Evolutionary conservation across 2,329 filamentous ascomycete species (phyloP).

Genomic region (Xylaria sp.): DNA sequence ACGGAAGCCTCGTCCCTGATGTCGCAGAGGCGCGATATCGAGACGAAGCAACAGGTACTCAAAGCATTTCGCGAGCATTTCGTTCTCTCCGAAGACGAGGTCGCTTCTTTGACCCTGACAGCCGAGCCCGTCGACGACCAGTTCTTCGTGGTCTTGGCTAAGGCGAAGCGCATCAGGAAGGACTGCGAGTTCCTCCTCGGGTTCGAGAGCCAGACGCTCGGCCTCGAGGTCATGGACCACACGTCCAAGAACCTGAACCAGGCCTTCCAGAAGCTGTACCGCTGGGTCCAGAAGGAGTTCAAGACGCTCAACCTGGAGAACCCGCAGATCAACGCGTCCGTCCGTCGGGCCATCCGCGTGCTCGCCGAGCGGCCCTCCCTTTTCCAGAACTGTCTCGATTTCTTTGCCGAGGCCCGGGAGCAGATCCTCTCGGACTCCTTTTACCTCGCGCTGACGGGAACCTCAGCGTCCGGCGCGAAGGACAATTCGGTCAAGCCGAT

Average conservation of each 20-base stretch:
- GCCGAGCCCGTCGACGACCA: slow-evolving; percentile 81
- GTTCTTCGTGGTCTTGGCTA: slow-evolving; percentile 78
- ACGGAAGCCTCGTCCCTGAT: slow-evolving; percentile 77
- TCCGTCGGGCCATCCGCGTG: slow-evolving; percentile 81
- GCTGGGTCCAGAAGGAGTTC: slow-evolving; percentile 93
- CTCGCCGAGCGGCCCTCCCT: slow-evolving; percentile 86
- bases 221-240: slow-evolving; percentile 88
- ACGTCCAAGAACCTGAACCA: slow-evolving; percentile 84
- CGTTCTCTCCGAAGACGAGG: slow-evolving; percentile 78
- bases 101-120: slow-evolving; percentile 73
- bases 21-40: slow-evolving; percentile 70
- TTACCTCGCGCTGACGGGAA: slow-evolving; percentile 82
- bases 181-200: slow-evolving; percentile 90
- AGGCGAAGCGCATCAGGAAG: slow-evolving; percentile 83
- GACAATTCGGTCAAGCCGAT: slow-evolving; percentile 80
- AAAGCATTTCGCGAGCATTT: slow-evolving; percentile 81
- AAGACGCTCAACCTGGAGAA: slow-evolving; percentile 92
- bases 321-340: slow-evolving; percentile 84
- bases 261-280: slow-evolving; percentile 93
- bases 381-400: slow-evolving; percentile 92
- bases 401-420: slow-evolving; percentile 88
- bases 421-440: slow-evolving; percentile 87
- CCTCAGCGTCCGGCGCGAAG: slow-evolving; percentile 57
- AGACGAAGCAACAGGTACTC: slow-evolving; percentile 79
- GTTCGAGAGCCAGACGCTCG: slow-evolving; percentile 85